A percentile compares a stretch with the other conserved stretches of the same genome.
Conservation (phyloP, 2,329 filamentous ascomycete genomes). For the Beauveria australis region DNA sequence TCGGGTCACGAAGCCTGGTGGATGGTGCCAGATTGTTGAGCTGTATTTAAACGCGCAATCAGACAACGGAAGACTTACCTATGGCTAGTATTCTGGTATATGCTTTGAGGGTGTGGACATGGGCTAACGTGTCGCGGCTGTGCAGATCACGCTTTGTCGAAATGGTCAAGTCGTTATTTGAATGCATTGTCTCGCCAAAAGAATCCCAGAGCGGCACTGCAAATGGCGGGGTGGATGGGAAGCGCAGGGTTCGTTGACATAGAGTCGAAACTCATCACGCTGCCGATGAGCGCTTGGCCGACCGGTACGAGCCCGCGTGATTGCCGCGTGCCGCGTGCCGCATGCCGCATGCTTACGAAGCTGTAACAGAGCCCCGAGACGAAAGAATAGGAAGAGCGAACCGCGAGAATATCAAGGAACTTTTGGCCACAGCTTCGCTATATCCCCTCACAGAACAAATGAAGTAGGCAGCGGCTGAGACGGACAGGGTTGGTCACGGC, state of each 20-base stretch:
- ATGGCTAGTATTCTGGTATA: constrained; percentile 33
- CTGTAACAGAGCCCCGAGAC: constrained; percentile 37
- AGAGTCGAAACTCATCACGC: constrained; percentile 54
- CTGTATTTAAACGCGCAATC: constrained; percentile 81
- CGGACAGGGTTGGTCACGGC: constrained; percentile 2
- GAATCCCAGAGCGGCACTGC: constrained; percentile 56
- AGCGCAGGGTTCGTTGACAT: constrained; percentile 60
- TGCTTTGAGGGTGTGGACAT: neutral
- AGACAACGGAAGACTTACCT: constrained; percentile 68
- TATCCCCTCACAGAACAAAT: constrained; percentile 47
- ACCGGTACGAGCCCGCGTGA: constrained; percentile 40
- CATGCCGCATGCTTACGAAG: neutral
- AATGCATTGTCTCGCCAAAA: constrained; percentile 55
- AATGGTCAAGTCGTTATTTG: constrained; percentile 61
- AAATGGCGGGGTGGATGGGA: constrained; percentile 49
- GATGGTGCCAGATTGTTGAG: constrained; percentile 87
- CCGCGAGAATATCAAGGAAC: constrained; percentile 43
- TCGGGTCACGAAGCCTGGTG: constrained; percentile 61
- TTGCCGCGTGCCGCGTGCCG: neutral
- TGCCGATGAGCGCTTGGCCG: constrained; percentile 65
- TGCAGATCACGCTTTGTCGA: constrained; percentile 53
- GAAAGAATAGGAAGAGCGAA: constrained; percentile 46
- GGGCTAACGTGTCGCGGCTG: constrained; percentile 7
- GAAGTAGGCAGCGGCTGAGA: constrained; percentile 28
- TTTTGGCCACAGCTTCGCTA: constrained; percentile 46